phyloP scores from a whole-genome alignment of 768 basidiomycete genomes.

The Chiua virens region DNA sequence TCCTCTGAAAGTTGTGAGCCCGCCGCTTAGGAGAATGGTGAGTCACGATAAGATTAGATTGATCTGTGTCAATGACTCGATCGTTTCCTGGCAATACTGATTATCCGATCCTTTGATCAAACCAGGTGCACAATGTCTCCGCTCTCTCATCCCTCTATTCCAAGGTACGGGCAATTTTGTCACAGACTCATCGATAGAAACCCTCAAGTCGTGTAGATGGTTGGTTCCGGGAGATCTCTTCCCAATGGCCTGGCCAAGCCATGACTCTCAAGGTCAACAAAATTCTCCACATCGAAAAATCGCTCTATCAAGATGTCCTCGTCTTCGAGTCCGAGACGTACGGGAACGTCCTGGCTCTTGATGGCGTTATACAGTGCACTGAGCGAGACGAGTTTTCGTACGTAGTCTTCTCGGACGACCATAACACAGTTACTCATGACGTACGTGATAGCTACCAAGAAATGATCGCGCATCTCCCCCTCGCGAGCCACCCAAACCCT shows the following conservation, averaged over 20 bases:
- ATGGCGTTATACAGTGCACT: slow-evolving; percentile 95
- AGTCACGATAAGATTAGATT: no score
- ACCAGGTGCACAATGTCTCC: slow-evolving; percentile 44
- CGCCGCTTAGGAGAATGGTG: no score
- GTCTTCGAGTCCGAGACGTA: slow-evolving; percentile 96
- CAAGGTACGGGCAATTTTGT: slow-evolving; percentile 35
- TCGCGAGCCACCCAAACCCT: slow-evolving; percentile 94
- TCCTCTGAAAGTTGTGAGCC: no score
- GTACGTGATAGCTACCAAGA: slow-evolving; percentile 80
- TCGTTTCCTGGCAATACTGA: background rate
- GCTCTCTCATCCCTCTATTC: slow-evolving; percentile 56
- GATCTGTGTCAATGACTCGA: no score
- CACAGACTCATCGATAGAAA: slow-evolving; percentile 6
- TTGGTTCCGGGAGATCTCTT: slow-evolving; percentile 94
- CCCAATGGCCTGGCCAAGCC: slow-evolving; percentile 97
- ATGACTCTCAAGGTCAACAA: slow-evolving; percentile 96
- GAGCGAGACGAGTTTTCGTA: slow-evolving; percentile 99
- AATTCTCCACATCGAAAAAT: slow-evolving; percentile 92
- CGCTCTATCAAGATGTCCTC: slow-evolving; percentile 93
- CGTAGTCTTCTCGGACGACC: slow-evolving; percentile 31
- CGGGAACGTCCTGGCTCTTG: slow-evolving; percentile 95
- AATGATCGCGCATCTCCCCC: slow-evolving; percentile 98
- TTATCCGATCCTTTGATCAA: slow-evolving; percentile 1
- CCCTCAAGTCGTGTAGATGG: slow-evolving; percentile 54
- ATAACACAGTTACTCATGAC: background rate